Percentiles rank a stretch among this genome's conserved stretches.
Conservation (phyloP, 164 flowering plant species). For the Vitis amurensis region DNA sequence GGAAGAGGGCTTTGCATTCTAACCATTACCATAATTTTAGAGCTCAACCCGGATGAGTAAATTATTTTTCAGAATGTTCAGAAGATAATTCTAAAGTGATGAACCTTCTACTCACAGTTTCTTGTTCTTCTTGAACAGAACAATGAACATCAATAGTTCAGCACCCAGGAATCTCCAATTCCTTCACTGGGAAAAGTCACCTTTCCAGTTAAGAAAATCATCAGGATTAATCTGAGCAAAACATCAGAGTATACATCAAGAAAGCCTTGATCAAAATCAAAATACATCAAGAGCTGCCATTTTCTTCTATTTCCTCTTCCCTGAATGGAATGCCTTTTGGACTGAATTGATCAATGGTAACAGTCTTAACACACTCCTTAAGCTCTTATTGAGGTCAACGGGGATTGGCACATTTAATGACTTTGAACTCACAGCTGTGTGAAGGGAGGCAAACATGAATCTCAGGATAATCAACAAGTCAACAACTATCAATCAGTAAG, state of each 20-base stretch:
- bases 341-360: constrained; percentile 24
- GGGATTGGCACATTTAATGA: constrained; percentile 32
- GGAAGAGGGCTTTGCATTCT: too few relatives aligned
- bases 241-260: too few relatives aligned
- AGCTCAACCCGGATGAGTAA: too few relatives aligned
- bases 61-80: too few relatives aligned
- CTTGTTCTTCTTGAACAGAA: too few relatives aligned
- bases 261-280: too few relatives aligned
- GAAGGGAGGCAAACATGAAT: constrained; percentile 67
- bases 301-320: too few relatives aligned
- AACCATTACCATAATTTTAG: too few relatives aligned
- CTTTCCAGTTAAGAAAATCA: constrained; percentile 57
- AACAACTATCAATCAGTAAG: not conserved
- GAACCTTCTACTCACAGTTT: too few relatives aligned
- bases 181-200: constrained; percentile 25
- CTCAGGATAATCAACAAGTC: not conserved
- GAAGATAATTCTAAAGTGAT: too few relatives aligned
- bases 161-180: constrained; percentile 53
- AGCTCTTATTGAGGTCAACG: constrained; percentile 10
- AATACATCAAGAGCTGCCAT: too few relatives aligned
- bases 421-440: constrained; percentile 53
- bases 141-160: not conserved
- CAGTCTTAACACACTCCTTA: constrained; percentile 10
- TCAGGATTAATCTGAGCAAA: constrained; percentile 40
- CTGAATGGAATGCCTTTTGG: constrained; percentile 37